A percentile compares a stretch with the other conserved stretches of the same genome.
Conservation (phyloP, 805 yeast genomes). For the Wickerhamomyces rabaulensis region DNA sequence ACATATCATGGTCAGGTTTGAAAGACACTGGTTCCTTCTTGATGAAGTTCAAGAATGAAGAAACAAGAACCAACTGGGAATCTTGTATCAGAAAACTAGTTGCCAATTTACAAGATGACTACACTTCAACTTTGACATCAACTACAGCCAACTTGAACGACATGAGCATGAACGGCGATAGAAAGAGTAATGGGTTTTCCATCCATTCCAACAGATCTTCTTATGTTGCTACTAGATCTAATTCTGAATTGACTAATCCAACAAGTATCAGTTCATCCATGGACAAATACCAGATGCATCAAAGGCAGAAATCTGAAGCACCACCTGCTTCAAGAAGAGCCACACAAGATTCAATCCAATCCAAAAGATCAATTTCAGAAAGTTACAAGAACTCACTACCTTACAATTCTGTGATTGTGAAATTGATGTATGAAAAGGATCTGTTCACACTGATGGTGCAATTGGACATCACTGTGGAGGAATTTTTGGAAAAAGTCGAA, state of each 20-base stretch:
- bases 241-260: constrained; percentile 15
- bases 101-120: constrained; percentile 25
- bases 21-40: constrained; percentile 84
- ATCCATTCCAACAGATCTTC: constrained; percentile 22
- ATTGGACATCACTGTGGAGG: constrained; percentile 42
- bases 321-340: constrained; percentile 15
- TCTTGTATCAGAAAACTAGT: constrained; percentile 49
- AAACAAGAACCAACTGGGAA: constrained; percentile 79
- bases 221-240: constrained; percentile 15
- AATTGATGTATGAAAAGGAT: constrained; percentile 38
- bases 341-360: constrained; percentile 23
- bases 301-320: constrained; percentile 25
- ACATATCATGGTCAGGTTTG: constrained; percentile 78
- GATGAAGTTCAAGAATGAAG: constrained; percentile 79
- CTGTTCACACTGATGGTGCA: constrained; percentile 66
- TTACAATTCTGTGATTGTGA: constrained; percentile 32
- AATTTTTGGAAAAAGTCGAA: constrained; percentile 53
- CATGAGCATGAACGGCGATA: constrained; percentile 15
- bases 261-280: constrained; percentile 8
- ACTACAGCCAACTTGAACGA: constrained; percentile 10
- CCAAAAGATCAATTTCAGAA: constrained; percentile 35
- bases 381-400: constrained; percentile 34
- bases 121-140: constrained; percentile 1
- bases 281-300: constrained; percentile 9
- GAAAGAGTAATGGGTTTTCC: constrained; percentile 25